Evolutionary conservation across 176 grass and related monocot species (phyloP), one percentile per base, ranked within the genome.

Genomic region (Rhynchospora breviuscula): DNA sequence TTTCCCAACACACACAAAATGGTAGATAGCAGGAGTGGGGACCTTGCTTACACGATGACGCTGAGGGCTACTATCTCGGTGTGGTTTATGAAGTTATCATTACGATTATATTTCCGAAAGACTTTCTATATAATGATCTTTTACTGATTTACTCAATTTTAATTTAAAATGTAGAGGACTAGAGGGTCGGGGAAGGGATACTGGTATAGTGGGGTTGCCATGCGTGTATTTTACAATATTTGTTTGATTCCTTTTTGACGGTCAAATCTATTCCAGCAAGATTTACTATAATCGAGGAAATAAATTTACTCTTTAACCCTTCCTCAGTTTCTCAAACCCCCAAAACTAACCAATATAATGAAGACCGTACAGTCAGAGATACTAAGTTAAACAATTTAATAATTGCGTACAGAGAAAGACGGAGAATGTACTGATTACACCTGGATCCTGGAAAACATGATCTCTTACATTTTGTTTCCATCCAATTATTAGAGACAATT

Each of bases 261-360:
- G 79, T 64, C 79, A 81, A 64, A 58, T 65, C 17, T 64, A 7
- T 13, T 59, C 43, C 58, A 81, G 35, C 79, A 23, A 81, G 33
- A 64, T 81, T 81, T 81, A 81, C 79, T 63, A 49, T 35, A 35
- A 63, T 29, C 58, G 19, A 81, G 79, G 64, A 63, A 25, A 63
- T 19, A 21, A 47, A 29, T 29, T 64, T 81, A 81, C 58, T 81
- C 14, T 45, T 81, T 65, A 81, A 59, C 44, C 10, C 10, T 47
- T 22, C 8, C 43, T 12, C 44, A 48, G 45, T 73, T 59, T 81
- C 79, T 81, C 79, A 65, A 63, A 81, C 9, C 60, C 59, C 58
- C 79, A 81, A 63, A 81, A 81, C 64, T 81, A 81, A n/a, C 58
- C 59, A 81, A 63, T 81, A 48, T 81, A 65, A 63, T 81, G 33